A percentile compares a stretch with the other conserved stretches of the same genome.
Conservation (phyloP, 2,329 filamentous ascomycete species). For the Trematosphaeria pertusa region DNA sequence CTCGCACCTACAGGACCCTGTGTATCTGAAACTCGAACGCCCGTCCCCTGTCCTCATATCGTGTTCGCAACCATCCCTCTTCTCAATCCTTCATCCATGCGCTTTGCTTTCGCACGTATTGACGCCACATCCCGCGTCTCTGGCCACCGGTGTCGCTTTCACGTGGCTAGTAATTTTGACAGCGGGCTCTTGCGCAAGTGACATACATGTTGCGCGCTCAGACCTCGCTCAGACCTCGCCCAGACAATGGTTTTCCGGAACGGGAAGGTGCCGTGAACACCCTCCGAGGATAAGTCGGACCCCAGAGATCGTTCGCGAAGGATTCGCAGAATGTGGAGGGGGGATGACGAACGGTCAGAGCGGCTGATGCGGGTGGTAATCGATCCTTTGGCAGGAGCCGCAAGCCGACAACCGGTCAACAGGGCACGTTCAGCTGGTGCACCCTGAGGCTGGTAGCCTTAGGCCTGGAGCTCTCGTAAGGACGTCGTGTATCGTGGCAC, state of each 20-base stretch:
- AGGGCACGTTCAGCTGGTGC: too few species aligned
- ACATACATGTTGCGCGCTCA: neutral
- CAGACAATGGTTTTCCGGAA: neutral
- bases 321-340: neutral
- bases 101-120: neutral
- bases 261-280: neutral
- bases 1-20: too few species aligned
- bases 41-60: neutral
- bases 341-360: too few species aligned
- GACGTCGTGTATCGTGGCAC: conserved; percentile 12
- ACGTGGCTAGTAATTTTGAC: too few species aligned
- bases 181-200: too few species aligned
- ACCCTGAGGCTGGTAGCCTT: too few species aligned
- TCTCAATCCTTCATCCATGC: conserved; percentile 4
- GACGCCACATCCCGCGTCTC: neutral
- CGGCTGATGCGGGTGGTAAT: too few species aligned
- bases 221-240: neutral
- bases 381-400: too few species aligned
- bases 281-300: too few species aligned
- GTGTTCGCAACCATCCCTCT: neutral
- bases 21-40: neutral
- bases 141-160: neutral
- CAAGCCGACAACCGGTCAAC: too few species aligned
- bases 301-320: neutral
- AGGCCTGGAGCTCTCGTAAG: neutral